Evolutionary conservation across 257 asterid genomes (phyloP).

Genomic region (Scutellaria minor): DNA sequence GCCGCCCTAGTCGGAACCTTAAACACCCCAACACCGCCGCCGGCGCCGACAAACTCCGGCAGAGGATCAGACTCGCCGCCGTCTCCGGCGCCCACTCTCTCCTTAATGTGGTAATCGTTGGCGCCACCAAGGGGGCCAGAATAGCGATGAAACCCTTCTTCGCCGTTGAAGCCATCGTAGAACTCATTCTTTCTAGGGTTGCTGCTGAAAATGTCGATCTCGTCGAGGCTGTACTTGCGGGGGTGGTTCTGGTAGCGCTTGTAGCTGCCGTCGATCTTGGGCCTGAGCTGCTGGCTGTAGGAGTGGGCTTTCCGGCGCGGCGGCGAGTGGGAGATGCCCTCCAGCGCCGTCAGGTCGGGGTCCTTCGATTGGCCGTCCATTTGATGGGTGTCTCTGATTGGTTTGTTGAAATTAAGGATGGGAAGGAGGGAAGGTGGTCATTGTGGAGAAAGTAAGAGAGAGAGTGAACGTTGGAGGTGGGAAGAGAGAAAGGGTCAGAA

Average conservation of each 20-base stretch:
- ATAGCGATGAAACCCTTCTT: constrained; percentile 47
- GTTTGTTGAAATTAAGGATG: constrained; percentile 3
- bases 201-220: constrained; percentile 34
- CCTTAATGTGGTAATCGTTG: constrained; percentile 28
- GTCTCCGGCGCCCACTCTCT: constrained; percentile 19
- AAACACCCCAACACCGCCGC: constrained; percentile 63
- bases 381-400: neutral
- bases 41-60: constrained; percentile 61
- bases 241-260: constrained; percentile 48
- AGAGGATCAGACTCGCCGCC: constrained; percentile 37
- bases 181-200: neutral
- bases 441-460: constrained; percentile 31
- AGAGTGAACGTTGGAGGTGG: constrained; percentile 13
- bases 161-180: constrained; percentile 40
- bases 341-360: constrained; percentile 41
- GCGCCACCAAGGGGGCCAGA: constrained; percentile 33
- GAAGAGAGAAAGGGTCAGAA: constrained; percentile 12
- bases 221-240: constrained; percentile 72
- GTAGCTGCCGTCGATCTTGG: constrained; percentile 40
- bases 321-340: constrained; percentile 45
- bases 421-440: constrained; percentile 27
- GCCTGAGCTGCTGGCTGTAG: constrained; percentile 63
- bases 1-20: constrained; percentile 64
- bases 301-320: constrained; percentile 52
- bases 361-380: constrained; percentile 48